These are phyloP conservation scores for Acanthamoeba quina DNA, from an alignment of 208 protist species.

Conservation along the genomic window DNA sequence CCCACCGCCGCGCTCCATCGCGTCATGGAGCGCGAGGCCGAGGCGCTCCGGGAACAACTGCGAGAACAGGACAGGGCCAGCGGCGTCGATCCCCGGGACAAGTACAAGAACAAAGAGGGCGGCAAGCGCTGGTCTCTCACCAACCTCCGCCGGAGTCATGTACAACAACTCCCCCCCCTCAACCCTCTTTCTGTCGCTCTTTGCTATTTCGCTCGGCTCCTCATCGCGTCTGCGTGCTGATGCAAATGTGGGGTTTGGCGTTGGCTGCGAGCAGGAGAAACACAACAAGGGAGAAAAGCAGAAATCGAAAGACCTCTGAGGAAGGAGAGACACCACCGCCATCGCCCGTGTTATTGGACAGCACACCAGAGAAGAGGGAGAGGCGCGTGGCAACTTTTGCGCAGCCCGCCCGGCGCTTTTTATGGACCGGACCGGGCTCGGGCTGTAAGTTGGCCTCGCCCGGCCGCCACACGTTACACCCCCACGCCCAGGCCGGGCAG, in stretches of 20 bases:
- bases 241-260: neutral
- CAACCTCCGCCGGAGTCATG: neutral
- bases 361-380: no score
- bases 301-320: neutral
- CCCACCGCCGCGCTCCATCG: neutral
- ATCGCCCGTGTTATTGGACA: no score
- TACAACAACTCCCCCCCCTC: neutral
- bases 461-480: no score
- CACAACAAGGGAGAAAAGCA: neutral
- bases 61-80: neutral
- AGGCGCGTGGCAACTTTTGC: no score
- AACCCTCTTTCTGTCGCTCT: no score
- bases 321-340: neutral
- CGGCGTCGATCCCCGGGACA: neutral
- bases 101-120: neutral
- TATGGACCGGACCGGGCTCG: no score
- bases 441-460: no score
- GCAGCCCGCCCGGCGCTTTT: no score
- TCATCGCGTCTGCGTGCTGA: no score
- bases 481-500: no score
- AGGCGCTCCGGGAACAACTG: neutral
- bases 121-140: conserved; percentile 42
- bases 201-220: no score
- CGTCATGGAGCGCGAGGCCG: neutral
- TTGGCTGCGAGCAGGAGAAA: neutral